These are phyloP conservation scores for Yamadazyma sp. DNA, from an alignment of 805 yeast genomes.

Conservation along the genomic window DNA sequence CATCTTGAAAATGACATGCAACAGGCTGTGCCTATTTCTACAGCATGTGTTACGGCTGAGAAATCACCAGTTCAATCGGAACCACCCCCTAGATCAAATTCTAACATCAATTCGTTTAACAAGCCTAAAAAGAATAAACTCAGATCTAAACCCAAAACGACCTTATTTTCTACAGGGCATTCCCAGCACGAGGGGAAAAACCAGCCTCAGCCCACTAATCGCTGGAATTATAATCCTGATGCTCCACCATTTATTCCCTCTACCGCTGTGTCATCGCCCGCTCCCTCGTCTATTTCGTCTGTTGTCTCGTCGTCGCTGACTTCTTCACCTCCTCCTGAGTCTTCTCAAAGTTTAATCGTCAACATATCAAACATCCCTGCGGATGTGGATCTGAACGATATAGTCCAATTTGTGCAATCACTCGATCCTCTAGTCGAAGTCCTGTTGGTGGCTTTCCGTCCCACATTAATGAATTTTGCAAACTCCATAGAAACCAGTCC, in stretches of 20 bases:
- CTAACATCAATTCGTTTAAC: neutral
- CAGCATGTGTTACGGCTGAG: too few species aligned
- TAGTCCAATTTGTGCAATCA: neutral
- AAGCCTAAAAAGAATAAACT: neutral
- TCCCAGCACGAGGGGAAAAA: too few species aligned
- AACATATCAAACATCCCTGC: conserved; percentile 17
- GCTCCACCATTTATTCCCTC: conserved; percentile 23
- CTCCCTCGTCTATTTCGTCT: conserved; percentile 1
- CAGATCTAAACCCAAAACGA: neutral
- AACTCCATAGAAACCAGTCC: too few species aligned
- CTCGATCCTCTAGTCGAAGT: neutral
- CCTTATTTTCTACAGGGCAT: too few species aligned
- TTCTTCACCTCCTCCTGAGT: neutral
- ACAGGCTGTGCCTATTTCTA: too few species aligned
- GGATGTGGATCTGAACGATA: conserved; percentile 12
- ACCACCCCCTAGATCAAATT: neutral
- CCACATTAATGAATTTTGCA: neutral
- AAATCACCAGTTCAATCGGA: neutral
- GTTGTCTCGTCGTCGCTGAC: neutral
- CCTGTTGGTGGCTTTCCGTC: neutral
- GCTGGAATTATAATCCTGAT: conserved; percentile 18
- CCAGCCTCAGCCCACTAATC: too few species aligned
- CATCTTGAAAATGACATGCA: too few species aligned
- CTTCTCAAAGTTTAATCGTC: conserved; percentile 1
- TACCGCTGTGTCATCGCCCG: conserved; percentile 1